Conservation (phyloP, 768 basidiomycete species). For the Porphyrellus cyaneotinctus region DNA sequence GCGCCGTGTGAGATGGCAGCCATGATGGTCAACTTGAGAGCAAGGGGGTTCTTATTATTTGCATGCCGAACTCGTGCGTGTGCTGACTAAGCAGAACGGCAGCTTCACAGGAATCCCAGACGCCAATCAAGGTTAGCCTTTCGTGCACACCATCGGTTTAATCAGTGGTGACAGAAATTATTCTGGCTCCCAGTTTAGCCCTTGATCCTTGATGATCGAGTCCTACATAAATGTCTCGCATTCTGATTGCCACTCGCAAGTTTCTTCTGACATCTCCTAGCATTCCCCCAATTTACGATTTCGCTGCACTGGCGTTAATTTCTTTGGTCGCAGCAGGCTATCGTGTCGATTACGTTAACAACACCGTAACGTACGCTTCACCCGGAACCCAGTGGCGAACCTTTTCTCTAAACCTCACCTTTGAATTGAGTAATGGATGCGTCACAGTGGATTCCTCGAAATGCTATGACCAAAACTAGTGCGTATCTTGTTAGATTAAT, state of each 20-base stretch:
- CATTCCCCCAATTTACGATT: neutral
- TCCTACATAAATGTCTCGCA: neutral
- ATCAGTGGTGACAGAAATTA: neutral
- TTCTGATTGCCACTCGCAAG: too few relatives aligned
- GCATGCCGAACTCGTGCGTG: constrained; percentile 13
- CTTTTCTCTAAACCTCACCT: constrained; percentile 4
- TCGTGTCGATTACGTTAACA: constrained; percentile 12
- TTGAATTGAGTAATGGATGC: neutral
- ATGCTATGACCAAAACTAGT: constrained; percentile 17
- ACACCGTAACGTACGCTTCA: constrained; percentile 2
- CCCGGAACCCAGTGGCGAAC: neutral
- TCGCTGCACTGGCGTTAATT: neutral
- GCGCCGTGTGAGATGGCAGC: constrained; percentile 22
- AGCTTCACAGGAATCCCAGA: too few relatives aligned
- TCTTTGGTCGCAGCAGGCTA: constrained; percentile 8
- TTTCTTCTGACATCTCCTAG: neutral
- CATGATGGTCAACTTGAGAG: constrained; percentile 13
- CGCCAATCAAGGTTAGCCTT: too few relatives aligned
- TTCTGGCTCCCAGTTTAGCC: neutral
- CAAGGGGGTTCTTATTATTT: neutral
- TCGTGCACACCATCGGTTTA: too few relatives aligned
- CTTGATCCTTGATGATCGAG: neutral
- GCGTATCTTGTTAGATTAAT: neutral
- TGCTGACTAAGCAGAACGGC: constrained; percentile 18
- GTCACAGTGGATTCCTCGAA: constrained; percentile 8